Percentiles rank a stretch among this genome's conserved stretches.
These are phyloP conservation scores for Colletotrichum sansevieriae DNA, from an alignment of 2,329 filamentous ascomycete genomes.

Conservation along the genomic window DNA sequence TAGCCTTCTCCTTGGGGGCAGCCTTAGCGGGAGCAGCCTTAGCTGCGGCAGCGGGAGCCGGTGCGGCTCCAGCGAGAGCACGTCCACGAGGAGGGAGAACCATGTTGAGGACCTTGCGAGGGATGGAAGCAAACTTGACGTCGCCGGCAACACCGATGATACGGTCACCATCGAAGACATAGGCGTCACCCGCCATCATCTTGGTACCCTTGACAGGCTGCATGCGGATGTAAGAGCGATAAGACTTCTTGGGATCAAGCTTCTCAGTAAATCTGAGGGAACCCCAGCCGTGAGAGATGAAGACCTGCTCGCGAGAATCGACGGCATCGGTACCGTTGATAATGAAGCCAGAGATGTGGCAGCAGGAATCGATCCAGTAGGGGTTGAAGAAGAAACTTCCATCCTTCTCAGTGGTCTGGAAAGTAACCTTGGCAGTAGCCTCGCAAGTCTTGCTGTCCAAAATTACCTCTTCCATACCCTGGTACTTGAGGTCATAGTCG, in stretches of 20 bases:
- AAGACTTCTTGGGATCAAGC: conserved; percentile 59
- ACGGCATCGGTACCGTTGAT: conserved; percentile 70
- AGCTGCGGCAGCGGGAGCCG: conserved; percentile 51
- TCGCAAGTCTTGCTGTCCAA: conserved; percentile 61
- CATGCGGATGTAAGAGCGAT: conserved; percentile 71
- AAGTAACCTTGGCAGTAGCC: conserved; percentile 57
- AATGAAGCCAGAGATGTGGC: conserved; percentile 72
- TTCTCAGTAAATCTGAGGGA: conserved; percentile 64
- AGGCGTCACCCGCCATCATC: conserved; percentile 67
- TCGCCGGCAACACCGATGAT: conserved; percentile 65
- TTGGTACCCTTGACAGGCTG: conserved; percentile 64
- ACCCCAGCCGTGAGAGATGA: conserved; percentile 72
- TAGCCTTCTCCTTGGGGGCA: conserved; percentile 49
- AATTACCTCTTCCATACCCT: conserved; percentile 71
- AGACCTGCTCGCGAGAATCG: conserved; percentile 67
- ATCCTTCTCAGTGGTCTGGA: conserved; percentile 62
- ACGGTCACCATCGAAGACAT: conserved; percentile 65
- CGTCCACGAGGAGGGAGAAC: conserved; percentile 73
- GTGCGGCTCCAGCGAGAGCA: conserved; percentile 52
- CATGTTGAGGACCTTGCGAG: conserved; percentile 74
- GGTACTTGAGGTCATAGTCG: conserved; percentile 67
- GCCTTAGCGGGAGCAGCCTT: conserved; percentile 51
- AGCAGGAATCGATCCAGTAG: conserved; percentile 70
- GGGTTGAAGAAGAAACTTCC: conserved; percentile 69
- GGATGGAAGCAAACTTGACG: conserved; percentile 76